Base-by-base conservation (phyloP, 768 basidiomycete genomes). In the Xerocomellus intermedius region DNA sequence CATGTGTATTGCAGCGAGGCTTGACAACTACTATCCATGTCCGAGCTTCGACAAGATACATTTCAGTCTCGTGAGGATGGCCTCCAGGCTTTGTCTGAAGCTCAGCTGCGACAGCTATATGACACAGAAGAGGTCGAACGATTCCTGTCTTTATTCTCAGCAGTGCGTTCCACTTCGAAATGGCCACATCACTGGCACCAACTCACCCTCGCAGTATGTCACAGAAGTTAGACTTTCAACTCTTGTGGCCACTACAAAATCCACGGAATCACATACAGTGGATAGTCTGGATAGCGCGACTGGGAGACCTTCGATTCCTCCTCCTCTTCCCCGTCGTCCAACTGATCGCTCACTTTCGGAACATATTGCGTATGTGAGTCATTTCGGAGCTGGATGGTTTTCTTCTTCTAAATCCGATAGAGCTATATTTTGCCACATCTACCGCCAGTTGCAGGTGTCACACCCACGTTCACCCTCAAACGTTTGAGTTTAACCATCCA, bases 121-220 rank as follows among this genome's bases (percentile, higher is more conserved):
- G 85, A 87, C 24, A 76, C 80, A 50, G 84, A 86, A 64, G 84
- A 87, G 70, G 80, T 86, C 14, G 76, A 82, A 16, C 72, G 82
- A 26, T 87, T 84, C 64, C 69, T 87, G 28, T 64, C 71, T 42
- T 64, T 86, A n/a, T 88, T 88, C 68, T 80, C 83, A 39, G 73
- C 77, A 35, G 85, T 85, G 63, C 65, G 79, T 72, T 43, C n/a
- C 54, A 45, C 42, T 44, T 52, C 28, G 24, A 45, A 36, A 52
- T 41, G 28, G 33, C 8, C 33, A 33, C 45, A 33, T 14, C 14
- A 2, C 38, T 33, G 26, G 35, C 28, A 47, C 58, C 48, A 47
- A 58, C 26, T 0, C 26, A 26, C 26, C 16, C 30, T 24, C 30
- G 24, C 36, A 87, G 85, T 79, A 84, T 71, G 82, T 87, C 5